These are phyloP conservation scores for Colletotrichum eleusines DNA, from an alignment of 2,329 filamentous ascomycete species.

Conservation along the genomic window DNA sequence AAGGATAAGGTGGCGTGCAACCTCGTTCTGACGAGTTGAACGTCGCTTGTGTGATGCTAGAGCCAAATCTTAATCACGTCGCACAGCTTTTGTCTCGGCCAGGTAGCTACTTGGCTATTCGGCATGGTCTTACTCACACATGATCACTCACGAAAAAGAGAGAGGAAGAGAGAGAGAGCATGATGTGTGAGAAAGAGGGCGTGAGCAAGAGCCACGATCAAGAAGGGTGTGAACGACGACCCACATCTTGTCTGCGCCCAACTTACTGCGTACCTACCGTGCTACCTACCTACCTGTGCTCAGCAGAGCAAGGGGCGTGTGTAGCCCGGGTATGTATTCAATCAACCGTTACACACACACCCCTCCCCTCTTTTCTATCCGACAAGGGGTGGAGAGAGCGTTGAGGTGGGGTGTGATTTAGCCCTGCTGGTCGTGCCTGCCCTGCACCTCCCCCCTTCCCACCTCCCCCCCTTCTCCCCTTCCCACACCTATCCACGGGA, in stretches of 20 bases:
- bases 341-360: neutral
- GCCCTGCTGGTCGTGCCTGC: slow-evolving; percentile 31
- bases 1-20: neutral
- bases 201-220: neutral
- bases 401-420: slow-evolving; percentile 26
- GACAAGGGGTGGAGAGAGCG: neutral
- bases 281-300: too few species aligned
- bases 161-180: neutral
- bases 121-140: slow-evolving; percentile 3
- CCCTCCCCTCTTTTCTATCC: neutral
- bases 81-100: neutral
- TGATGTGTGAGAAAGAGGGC: neutral
- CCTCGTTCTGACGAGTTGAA: neutral
- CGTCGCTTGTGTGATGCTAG: too few species aligned
- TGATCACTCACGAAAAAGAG: neutral
- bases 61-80: neutral
- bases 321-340: neutral
- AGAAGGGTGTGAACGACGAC: neutral
- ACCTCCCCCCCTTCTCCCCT: neutral
- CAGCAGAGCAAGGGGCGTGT: slow-evolving; percentile 4
- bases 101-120: neutral
- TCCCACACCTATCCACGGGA: slow-evolving; percentile 24
- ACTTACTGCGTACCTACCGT: too few species aligned
- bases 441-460: slow-evolving; percentile 11
- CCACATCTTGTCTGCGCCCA: neutral